These are phyloP conservation scores for Phragmites australis DNA, from an alignment of 176 grass and related monocot genomes.

Conservation along the genomic window DNA sequence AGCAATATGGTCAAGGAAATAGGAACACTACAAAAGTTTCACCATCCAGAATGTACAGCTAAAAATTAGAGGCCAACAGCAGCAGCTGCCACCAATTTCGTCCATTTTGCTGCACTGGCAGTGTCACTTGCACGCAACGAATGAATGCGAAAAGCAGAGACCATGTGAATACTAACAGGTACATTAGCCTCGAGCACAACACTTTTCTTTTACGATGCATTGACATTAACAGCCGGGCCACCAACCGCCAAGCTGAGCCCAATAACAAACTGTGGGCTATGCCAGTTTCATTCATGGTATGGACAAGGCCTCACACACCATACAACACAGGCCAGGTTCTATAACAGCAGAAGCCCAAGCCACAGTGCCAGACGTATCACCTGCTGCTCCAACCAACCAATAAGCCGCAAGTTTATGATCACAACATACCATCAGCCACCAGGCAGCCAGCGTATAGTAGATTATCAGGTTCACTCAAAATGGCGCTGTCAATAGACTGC, in stretches of 20 bases:
- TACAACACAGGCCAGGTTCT: background rate
- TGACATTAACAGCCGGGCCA: background rate
- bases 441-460: background rate
- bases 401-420: background rate
- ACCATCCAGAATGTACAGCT: background rate
- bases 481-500: background rate
- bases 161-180: background rate
- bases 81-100: background rate
- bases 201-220: background rate
- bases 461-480: background rate
- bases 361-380: no score
- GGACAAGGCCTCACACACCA: background rate
- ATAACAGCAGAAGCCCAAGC: background rate
- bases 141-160: constrained; percentile 29
- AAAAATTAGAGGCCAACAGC: background rate
- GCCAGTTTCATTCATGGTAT: background rate
- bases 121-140: constrained; percentile 9
- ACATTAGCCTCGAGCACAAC: background rate
- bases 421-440: background rate
- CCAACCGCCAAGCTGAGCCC: background rate
- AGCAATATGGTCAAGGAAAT: background rate
- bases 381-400: no score
- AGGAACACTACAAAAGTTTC: background rate
- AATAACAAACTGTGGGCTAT: background rate
- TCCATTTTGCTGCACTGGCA: constrained; percentile 15